These are phyloP conservation scores for Quercus engelmannii DNA, from an alignment of 306 rosid genomes.

Conservation along the genomic window DNA sequence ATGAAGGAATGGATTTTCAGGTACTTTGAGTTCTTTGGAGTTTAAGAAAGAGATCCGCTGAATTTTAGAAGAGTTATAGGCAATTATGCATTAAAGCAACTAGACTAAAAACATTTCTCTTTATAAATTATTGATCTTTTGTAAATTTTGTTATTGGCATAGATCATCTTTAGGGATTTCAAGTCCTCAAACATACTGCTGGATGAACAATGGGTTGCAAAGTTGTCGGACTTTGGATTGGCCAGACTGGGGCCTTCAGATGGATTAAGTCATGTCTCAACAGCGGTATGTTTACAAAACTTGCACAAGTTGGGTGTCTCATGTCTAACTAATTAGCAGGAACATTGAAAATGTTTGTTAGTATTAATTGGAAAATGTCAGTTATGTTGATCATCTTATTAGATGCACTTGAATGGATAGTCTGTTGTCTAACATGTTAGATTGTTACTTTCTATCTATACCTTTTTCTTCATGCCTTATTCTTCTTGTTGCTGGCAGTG, in stretches of 20 bases:
- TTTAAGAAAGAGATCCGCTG: neutral
- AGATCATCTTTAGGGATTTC: slow-evolving; percentile 65
- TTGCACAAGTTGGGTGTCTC: neutral
- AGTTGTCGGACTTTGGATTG: slow-evolving; percentile 57
- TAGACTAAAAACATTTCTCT: neutral
- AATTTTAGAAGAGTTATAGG: neutral
- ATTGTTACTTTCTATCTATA: neutral
- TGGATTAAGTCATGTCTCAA: slow-evolving; percentile 51
- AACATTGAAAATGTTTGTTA: neutral
- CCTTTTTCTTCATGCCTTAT: neutral
- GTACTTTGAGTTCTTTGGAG: slow-evolving; percentile 17
- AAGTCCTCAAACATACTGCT: slow-evolving; percentile 59
- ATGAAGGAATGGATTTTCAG: slow-evolving; percentile 76
- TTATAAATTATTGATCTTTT: neutral
- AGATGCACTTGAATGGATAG: neutral
- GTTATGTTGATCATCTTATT: neutral
- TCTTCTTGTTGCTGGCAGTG: neutral
- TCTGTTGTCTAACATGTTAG: neutral
- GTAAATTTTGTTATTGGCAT: neutral
- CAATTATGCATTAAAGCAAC: neutral
- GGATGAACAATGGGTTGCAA: slow-evolving; percentile 55
- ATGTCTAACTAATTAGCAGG: neutral
- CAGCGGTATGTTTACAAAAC: slow-evolving; percentile 35
- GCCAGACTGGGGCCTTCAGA: slow-evolving; percentile 61
- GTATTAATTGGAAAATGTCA: neutral